phyloP scores from a whole-genome alignment of 352 stramenopile species.

The Pythium pyrilobum region DNA sequence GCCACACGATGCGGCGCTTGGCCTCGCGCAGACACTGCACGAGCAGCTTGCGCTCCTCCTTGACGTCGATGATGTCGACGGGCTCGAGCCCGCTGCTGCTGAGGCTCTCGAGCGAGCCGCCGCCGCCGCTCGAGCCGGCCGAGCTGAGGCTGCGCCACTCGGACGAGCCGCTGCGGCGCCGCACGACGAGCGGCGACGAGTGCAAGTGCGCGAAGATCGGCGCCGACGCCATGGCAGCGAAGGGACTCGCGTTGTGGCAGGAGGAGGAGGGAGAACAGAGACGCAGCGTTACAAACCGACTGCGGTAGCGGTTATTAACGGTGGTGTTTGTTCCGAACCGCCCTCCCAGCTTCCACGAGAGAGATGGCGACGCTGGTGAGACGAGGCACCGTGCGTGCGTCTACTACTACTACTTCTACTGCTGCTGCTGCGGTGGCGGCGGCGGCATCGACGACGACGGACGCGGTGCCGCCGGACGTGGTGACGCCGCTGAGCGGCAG shows the following conservation, averaged over 20 bases:
- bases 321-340: too few species aligned
- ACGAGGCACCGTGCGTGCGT: too few species aligned
- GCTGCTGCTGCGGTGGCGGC: background rate
- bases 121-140: background rate
- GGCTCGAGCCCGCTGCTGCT: slow-evolving; percentile 49
- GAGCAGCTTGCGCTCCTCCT: slow-evolving; percentile 67
- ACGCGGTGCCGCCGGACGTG: slow-evolving; percentile 13
- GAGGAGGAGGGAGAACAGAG: too few species aligned
- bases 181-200: slow-evolving; percentile 78
- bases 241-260: too few species aligned
- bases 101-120: slow-evolving; percentile 9
- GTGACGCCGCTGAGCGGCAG: slow-evolving; percentile 34
- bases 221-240: background rate
- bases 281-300: too few species aligned
- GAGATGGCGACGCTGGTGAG: too few species aligned
- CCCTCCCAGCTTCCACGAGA: too few species aligned
- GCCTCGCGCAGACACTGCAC: slow-evolving; percentile 67
- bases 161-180: slow-evolving; percentile 37
- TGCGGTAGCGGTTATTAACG: too few species aligned
- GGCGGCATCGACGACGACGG: slow-evolving; percentile 8
- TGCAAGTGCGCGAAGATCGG: slow-evolving; percentile 80
- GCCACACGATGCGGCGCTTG: slow-evolving; percentile 61
- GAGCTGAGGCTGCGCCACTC: slow-evolving; percentile 60
- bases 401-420: too few species aligned
- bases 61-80: slow-evolving; percentile 84